phyloP scores from a whole-genome alignment of 768 basidiomycete genomes.

The Auricularia sp. region DNA sequence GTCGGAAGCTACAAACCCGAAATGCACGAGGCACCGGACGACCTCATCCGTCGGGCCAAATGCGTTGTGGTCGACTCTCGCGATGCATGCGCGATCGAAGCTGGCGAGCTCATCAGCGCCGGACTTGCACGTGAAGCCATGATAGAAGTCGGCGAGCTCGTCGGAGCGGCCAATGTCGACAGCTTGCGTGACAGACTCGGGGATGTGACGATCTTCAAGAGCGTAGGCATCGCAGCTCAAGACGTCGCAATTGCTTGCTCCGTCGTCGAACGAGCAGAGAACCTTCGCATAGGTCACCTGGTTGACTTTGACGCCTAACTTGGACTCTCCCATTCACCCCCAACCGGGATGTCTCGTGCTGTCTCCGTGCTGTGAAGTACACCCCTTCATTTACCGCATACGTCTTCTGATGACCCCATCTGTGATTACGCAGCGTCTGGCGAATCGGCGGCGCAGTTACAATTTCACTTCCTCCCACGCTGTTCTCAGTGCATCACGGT shows the following conservation, averaged over 20 bases:
- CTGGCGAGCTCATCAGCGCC: slow-evolving; percentile 70
- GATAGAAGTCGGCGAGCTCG: slow-evolving; percentile 61
- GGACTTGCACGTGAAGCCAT: slow-evolving; percentile 29
- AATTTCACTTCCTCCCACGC: no score
- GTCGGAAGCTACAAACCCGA: slow-evolving; percentile 73
- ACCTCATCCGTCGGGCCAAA: slow-evolving; percentile 43
- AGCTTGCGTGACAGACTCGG: slow-evolving; percentile 19
- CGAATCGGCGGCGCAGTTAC: no score
- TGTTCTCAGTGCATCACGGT: no score
- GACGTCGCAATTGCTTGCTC: slow-evolving; percentile 73
- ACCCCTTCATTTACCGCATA: no score
- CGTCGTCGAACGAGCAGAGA: slow-evolving; percentile 52
- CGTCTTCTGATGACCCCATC: no score
- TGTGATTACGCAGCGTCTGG: no score
- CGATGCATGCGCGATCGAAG: slow-evolving; percentile 60
- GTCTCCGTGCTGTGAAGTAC: no score
- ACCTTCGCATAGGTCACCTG: slow-evolving; percentile 38
- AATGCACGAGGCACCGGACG: slow-evolving; percentile 67
- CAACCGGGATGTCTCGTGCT: no score
- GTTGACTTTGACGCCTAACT: slow-evolving; percentile 18
- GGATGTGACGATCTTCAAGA: slow-evolving; percentile 73
- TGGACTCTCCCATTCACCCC: no score
- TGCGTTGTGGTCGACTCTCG: slow-evolving; percentile 65
- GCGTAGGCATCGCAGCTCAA: slow-evolving; percentile 79
- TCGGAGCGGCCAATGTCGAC: slow-evolving; percentile 15